Percentiles rank a stretch among this genome's conserved stretches.
These are phyloP conservation scores for Mortierella sp. DNA, from an alignment of 371 early-diverging fungal species.

Conservation along the genomic window DNA sequence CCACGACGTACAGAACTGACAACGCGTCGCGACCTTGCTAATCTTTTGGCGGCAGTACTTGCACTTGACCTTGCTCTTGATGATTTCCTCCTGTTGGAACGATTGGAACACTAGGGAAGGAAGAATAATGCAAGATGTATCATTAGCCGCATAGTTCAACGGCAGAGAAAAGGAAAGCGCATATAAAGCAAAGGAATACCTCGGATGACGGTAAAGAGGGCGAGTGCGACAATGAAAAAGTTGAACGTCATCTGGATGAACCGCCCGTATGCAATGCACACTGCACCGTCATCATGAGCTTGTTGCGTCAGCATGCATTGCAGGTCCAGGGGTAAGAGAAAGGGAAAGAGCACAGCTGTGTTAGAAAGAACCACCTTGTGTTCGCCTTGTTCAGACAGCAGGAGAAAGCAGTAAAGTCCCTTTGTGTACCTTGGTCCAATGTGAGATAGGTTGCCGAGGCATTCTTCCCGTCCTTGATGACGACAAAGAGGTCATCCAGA, in stretches of 20 bases:
- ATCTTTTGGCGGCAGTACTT: conserved; percentile 51
- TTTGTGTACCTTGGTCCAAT: conserved; percentile 37
- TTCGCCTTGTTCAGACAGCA: not conserved
- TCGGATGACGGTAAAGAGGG: conserved; percentile 32
- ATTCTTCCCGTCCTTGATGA: conserved; percentile 40
- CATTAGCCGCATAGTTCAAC: not conserved
- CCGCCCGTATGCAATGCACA: conserved; percentile 46
- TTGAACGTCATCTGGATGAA: conserved; percentile 45
- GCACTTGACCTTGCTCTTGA: conserved; percentile 54
- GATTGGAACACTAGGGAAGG: conserved; percentile 35
- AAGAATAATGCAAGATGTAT: not conserved
- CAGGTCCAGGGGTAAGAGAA: not conserved
- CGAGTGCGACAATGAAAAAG: conserved; percentile 38
- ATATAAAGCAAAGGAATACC: not conserved
- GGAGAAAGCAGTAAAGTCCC: not conserved
- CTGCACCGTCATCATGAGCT: conserved; percentile 48
- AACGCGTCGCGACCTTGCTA: conserved; percentile 47
- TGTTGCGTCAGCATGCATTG: not conserved
- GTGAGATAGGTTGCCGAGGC: conserved; percentile 26
- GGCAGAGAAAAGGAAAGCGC: not conserved
- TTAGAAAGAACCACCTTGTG: not conserved
- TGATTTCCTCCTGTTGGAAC: conserved; percentile 52
- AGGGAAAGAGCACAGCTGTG: not conserved
- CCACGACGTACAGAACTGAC: conserved; percentile 53
- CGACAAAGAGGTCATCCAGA: conserved; percentile 43